Evolutionary conservation across 1,284 basidiomycete species (phyloP).

Genomic region (Microbotryum intermedium): DNA sequence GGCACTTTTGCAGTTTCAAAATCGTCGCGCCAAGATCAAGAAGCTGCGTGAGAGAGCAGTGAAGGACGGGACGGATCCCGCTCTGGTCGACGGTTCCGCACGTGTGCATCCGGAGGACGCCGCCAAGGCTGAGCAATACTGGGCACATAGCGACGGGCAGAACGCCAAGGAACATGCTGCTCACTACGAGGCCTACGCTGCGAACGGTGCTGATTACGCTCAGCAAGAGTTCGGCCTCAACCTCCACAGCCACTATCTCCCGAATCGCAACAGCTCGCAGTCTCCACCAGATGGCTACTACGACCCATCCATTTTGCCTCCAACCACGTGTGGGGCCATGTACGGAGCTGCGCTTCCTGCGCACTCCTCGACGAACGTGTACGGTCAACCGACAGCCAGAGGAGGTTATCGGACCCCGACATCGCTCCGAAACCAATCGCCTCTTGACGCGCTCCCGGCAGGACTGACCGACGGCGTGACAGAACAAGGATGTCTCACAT

Average conservation of each 20-base stretch:
- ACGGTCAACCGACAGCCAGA: too few species aligned
- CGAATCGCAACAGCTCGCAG: too few species aligned
- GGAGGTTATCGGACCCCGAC: too few species aligned
- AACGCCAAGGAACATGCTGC: not conserved
- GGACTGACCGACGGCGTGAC: too few species aligned
- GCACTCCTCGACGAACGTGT: too few species aligned
- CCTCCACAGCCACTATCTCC: not conserved
- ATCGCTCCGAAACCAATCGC: too few species aligned
- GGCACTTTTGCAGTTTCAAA: slow-evolving; percentile 36
- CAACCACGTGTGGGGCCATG: too few species aligned
- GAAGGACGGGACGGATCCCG: slow-evolving; percentile 2
- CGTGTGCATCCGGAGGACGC: not conserved
- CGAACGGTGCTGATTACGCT: not conserved
- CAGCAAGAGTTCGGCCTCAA: not conserved
- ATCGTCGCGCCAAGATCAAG: slow-evolving; percentile 37
- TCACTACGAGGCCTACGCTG: not conserved
- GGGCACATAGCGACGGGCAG: not conserved
- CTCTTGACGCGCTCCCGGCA: too few species aligned
- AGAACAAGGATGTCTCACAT: too few species aligned
- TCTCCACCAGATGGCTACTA: too few species aligned
- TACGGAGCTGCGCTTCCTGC: too few species aligned
- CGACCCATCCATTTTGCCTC: too few species aligned
- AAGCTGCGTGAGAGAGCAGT: slow-evolving; percentile 29
- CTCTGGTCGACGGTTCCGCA: not conserved
- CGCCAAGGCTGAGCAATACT: not conserved